Evolutionary conservation across 1,284 basidiomycete genomes (phyloP), one percentile per base, ranked within the genome.

Genomic region (Sporisorium reilianum): DNA sequence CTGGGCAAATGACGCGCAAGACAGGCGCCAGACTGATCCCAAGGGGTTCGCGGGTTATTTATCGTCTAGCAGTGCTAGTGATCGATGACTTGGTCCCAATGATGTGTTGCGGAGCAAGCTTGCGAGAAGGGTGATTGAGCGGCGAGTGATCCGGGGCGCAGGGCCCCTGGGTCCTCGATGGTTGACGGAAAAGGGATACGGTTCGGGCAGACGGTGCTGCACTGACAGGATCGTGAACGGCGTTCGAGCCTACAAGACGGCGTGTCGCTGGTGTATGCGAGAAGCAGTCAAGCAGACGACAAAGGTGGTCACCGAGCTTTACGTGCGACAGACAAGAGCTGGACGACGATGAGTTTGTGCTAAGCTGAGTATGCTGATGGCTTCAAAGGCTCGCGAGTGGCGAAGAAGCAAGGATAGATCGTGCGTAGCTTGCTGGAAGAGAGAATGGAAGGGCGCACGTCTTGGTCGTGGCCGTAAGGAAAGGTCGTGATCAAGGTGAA

Each of bases 71-170:
- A 12, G 28, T 25, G 36, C 32, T 16, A n/a, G 38, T 8, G 38
- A 28, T 20, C 36, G 50, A 20, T n/a, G 6, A 32, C 16, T 4
- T 10, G 3, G 25, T n/a, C 30, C 36, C 20, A 23, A 16, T 23
- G 23, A 30, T 30, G 54, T 20, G 44, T 34, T 42, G 42, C 28
- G 26, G 14, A 36, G 41, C 53, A 30, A 46, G 57, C 40, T 44
- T 30, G 48, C 22, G 20, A 30, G 38, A 23, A 41, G 41, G 41
- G 42, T 41, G 26, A 7, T 20, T 41, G 45, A 22, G 50, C 12
- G 26, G 57, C 54, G 57, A 67, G 70, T 54, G 64, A 73, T 73
- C 70, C 70, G 63, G 70, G 70, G 70, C 70, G 59, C 60, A 61
- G 54, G 58, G 70, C 70, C 70, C 70, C 70, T 72, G 70, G 64